Evolutionary conservation across 768 basidiomycete genomes (phyloP).

Genomic region (Aureoboletus auriporus): DNA sequence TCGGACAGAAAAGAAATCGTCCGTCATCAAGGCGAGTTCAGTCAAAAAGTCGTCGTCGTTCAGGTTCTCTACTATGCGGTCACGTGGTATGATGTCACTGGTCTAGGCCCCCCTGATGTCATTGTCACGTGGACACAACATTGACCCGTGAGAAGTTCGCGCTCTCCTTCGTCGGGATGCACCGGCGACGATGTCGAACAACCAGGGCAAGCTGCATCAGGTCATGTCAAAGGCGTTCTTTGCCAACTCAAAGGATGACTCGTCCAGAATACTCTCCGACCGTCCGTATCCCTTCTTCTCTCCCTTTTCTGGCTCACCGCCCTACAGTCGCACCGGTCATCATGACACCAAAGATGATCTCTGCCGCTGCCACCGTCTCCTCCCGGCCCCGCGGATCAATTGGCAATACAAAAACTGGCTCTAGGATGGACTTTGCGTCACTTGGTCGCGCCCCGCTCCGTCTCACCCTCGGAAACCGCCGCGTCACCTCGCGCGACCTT

Average conservation of each 20-base stretch:
- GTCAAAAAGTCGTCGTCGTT: background rate
- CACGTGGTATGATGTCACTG: conserved; percentile 32
- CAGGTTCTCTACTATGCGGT: background rate
- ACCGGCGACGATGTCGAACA: background rate
- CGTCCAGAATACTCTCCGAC: conserved; percentile 70
- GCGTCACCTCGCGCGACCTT: conserved; percentile 79
- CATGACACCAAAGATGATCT: conserved; percentile 85
- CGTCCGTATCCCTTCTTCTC: conserved; percentile 41
- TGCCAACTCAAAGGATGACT: conserved; percentile 59
- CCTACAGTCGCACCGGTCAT: conserved; percentile 76
- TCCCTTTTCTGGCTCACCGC: background rate
- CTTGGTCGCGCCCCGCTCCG: conserved; percentile 76
- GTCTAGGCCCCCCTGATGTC: conserved; percentile 27
- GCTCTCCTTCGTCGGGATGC: background rate
- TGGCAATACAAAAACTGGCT: conserved; percentile 28
- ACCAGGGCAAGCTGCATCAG: no score
- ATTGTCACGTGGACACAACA: conserved; percentile 15
- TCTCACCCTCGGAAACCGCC: conserved; percentile 57
- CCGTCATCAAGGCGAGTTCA: conserved; percentile 17
- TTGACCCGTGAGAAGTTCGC: conserved; percentile 5
- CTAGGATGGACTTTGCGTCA: conserved; percentile 66
- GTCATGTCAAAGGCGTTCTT: conserved; percentile 66
- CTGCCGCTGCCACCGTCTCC: conserved; percentile 64
- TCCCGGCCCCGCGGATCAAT: conserved; percentile 38
- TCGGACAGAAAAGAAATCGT: conserved; percentile 41